phyloP scores from a whole-genome alignment of 352 stramenopile genomes.

The Pythium aristosporum region DNA sequence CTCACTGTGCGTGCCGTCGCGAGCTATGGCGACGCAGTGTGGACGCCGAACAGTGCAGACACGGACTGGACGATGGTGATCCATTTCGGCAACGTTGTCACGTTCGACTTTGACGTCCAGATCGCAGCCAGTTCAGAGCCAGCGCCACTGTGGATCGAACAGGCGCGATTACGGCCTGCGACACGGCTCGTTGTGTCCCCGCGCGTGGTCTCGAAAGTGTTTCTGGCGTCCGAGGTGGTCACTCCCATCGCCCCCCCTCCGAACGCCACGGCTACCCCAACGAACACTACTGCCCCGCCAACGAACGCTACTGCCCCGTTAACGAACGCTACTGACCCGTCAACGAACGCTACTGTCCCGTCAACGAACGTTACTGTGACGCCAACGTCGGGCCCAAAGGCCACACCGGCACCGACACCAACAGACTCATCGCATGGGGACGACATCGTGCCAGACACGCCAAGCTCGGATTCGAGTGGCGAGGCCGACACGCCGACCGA shows the following conservation, averaged over 20 bases:
- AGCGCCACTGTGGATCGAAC: background rate
- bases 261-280: too few relatives aligned
- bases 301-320: too few relatives aligned
- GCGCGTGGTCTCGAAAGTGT: constrained; percentile 1
- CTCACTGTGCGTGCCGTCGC: background rate
- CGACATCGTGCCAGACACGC: too few relatives aligned
- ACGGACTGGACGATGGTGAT: constrained; percentile 16
- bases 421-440: background rate
- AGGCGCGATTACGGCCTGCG: constrained; percentile 3
- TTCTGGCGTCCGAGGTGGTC: background rate
- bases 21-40: constrained; percentile 3
- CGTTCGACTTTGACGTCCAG: constrained; percentile 20
- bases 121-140: constrained; percentile 14
- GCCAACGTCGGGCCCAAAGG: too few relatives aligned
- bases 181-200: constrained; percentile 5
- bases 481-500: background rate
- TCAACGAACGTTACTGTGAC: too few relatives aligned
- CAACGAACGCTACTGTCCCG: too few relatives aligned
- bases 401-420: background rate
- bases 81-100: constrained; percentile 11
- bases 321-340: too few relatives aligned
- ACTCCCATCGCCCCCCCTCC: background rate
- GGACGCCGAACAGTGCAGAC: background rate
- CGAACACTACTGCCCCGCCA: too few relatives aligned
- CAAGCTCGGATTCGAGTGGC: too few relatives aligned